These are phyloP conservation scores for Ascochyta lentis DNA, from an alignment of 2,329 filamentous ascomycete species.

Conservation along the genomic window DNA sequence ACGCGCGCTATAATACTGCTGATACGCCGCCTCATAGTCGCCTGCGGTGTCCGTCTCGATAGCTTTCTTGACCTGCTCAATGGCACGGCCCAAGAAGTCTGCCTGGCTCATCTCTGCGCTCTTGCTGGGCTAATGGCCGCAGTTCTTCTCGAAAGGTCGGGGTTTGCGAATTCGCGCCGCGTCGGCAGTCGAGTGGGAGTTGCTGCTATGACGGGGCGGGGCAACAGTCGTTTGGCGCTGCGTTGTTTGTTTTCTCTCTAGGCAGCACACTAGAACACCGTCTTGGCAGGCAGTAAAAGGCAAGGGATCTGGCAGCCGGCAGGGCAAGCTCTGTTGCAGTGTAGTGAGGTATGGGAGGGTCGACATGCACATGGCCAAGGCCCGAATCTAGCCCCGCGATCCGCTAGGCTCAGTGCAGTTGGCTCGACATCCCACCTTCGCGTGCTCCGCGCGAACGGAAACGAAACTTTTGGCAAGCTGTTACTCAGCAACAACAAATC, in stretches of 20 bases:
- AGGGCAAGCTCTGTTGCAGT: background rate
- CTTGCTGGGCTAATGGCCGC: constrained; percentile 14
- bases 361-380: constrained; percentile 15
- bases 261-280: background rate
- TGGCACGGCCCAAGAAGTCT: constrained; percentile 95
- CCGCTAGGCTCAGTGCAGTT: constrained; percentile 34
- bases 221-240: background rate
- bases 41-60: constrained; percentile 95
- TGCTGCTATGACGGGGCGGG: constrained; percentile 18
- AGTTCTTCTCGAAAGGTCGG: background rate
- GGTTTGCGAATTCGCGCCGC: constrained; percentile 17
- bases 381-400: constrained; percentile 21
- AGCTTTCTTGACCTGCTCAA: constrained; percentile 95
- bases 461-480: constrained; percentile 24
- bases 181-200: constrained; percentile 11
- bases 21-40: constrained; percentile 97
- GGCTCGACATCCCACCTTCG: constrained; percentile 32
- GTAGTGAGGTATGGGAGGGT: constrained; percentile 7
- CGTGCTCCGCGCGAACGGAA: constrained; percentile 23
- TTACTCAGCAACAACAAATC: constrained; percentile 39
- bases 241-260: background rate
- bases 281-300: background rate
- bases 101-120: constrained; percentile 80
- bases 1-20: constrained; percentile 86
- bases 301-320: background rate